phyloP scores from a whole-genome alignment of 2,329 filamentous ascomycete species.

The Fusarium sp. region DNA sequence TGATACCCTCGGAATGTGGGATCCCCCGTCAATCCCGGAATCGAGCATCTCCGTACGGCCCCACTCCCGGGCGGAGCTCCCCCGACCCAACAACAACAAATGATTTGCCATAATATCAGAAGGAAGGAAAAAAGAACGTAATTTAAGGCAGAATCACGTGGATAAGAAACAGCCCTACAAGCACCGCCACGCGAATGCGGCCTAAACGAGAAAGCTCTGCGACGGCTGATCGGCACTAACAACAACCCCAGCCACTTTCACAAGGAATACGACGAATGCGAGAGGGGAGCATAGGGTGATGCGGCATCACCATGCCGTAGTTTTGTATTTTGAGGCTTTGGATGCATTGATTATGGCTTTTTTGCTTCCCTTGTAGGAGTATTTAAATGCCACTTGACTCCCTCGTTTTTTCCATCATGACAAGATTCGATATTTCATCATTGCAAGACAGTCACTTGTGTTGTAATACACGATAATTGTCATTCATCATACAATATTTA shows the following conservation, averaged over 20 bases:
- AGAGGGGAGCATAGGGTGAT: slow-evolving; percentile 10
- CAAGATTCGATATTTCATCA: not conserved
- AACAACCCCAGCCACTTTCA: slow-evolving; percentile 1
- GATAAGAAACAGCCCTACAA: slow-evolving; percentile 7
- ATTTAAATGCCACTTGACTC: slow-evolving; percentile 21
- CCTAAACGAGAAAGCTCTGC: not conserved
- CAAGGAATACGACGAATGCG: slow-evolving; percentile 38
- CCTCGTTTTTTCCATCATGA: not conserved
- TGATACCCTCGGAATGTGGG: not conserved
- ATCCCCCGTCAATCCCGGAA: not conserved
- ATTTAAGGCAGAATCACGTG: slow-evolving; percentile 10
- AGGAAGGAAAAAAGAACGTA: not conserved
- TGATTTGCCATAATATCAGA: not conserved
- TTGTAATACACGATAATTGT: not conserved
- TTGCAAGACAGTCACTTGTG: not conserved
- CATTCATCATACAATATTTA: not conserved
- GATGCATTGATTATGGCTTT: slow-evolving; percentile 2
- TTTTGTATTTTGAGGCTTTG: not conserved
- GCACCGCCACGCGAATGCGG: slow-evolving; percentile 23
- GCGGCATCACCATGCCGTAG: not conserved
- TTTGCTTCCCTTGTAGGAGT: not conserved
- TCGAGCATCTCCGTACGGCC: not conserved
- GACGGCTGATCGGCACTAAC: not conserved
- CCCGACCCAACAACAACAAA: not conserved
- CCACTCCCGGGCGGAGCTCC: not conserved